Conservation (phyloP, 2,329 filamentous ascomycete species). For the Exserohilum rostratum region DNA sequence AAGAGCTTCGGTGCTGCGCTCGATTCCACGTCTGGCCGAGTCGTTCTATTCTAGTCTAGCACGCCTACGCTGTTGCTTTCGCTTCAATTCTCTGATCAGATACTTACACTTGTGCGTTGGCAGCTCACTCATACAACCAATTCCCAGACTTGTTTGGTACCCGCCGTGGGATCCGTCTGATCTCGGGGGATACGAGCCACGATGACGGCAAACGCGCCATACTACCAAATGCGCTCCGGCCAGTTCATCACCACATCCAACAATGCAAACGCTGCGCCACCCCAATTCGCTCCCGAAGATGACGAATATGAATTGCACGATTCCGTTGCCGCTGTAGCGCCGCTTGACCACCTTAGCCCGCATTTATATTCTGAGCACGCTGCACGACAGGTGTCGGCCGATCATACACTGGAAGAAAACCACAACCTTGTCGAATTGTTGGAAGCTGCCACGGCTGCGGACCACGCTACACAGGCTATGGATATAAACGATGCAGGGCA, state of each 20-base stretch:
- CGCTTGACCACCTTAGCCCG: constrained; percentile 20
- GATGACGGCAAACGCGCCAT: constrained; percentile 47
- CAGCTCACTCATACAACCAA: constrained; percentile 14
- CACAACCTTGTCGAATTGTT: constrained; percentile 45
- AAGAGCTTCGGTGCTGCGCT: constrained; percentile 22
- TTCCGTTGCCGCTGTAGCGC: constrained; percentile 17
- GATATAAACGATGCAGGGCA: constrained; percentile 8
- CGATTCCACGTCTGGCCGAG: constrained; percentile 16
- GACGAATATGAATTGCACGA: constrained; percentile 29
- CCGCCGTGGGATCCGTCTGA: constrained; percentile 15
- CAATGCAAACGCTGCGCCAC: constrained; percentile 29
- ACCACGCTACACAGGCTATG: constrained; percentile 28
- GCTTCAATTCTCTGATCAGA: constrained; percentile 15
- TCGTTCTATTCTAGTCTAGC: constrained; percentile 10
- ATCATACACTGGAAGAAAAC: constrained; percentile 35
- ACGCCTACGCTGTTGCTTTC: not conserved
- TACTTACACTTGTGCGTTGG: constrained; percentile 30
- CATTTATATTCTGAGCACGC: constrained; percentile 23
- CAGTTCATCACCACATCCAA: constrained; percentile 33
- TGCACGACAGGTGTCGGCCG: constrained; percentile 17
- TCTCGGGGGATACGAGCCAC: constrained; percentile 16
- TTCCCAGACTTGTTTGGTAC: constrained; percentile 8
- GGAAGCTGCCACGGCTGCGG: constrained; percentile 46
- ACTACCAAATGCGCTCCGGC: constrained; percentile 41
- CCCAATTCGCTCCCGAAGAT: constrained; percentile 25